Conservation (phyloP, 2,329 filamentous ascomycete genomes). For the Nemania diffusa region DNA sequence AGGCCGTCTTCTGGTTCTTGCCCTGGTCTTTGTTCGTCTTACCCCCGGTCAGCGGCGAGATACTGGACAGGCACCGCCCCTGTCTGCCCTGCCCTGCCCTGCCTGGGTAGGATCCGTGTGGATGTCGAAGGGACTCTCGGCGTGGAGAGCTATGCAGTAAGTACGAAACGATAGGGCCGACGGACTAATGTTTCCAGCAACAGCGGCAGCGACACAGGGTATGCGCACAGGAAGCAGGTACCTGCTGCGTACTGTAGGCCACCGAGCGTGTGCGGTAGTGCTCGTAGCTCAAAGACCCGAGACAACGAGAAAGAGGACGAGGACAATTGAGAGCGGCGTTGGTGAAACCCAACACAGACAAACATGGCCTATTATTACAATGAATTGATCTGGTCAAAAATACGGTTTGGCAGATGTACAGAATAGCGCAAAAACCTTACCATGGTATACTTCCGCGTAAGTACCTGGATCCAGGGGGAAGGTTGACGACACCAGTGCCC, state of each 20-base stretch:
- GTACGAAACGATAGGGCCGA: slow-evolving; percentile 10
- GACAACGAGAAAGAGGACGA: slow-evolving; percentile 5
- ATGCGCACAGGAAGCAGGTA: too few relatives aligned
- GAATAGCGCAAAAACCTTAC: background rate
- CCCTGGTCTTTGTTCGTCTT: slow-evolving; percentile 29
- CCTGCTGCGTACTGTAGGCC: too few relatives aligned
- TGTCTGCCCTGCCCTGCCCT: slow-evolving; percentile 23
- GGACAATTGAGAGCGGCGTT: background rate
- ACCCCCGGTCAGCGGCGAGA: slow-evolving; percentile 32
- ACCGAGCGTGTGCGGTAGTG: slow-evolving; percentile 8
- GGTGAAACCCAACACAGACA: background rate
- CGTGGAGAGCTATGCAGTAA: slow-evolving; percentile 15
- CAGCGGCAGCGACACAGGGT: background rate
- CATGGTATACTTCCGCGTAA: background rate
- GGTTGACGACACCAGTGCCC: background rate
- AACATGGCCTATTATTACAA: slow-evolving; percentile 10
- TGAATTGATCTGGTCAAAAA: slow-evolving; percentile 18
- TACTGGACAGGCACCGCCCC: slow-evolving; percentile 30
- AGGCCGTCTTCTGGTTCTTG: slow-evolving; percentile 31
- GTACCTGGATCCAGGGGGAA: background rate
- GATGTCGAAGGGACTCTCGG: slow-evolving; percentile 16
- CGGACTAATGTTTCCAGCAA: slow-evolving; percentile 12
- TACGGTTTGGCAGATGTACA: background rate
- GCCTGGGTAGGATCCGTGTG: slow-evolving; percentile 33
- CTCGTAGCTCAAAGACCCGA: slow-evolving; percentile 24